Evolutionary conservation across 2,329 filamentous ascomycete species (phyloP).

Genomic region (Trichoderma oligosporum): DNA sequence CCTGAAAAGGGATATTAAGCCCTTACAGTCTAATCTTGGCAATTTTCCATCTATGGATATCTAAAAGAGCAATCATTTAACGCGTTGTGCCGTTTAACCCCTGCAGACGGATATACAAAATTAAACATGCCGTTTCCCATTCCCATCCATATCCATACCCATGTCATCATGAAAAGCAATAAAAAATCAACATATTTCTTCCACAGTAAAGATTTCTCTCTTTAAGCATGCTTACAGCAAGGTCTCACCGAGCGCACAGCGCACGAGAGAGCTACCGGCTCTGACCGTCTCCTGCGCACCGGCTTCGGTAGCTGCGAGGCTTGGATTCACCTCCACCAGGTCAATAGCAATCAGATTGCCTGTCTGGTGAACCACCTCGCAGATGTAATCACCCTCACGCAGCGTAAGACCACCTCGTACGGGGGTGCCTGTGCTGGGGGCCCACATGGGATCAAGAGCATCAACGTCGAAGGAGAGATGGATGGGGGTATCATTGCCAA

Average conservation of each 20-base stretch:
- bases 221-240: no score
- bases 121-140: constrained; percentile 4
- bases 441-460: constrained; percentile 92
- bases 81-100: background rate
- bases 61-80: background rate
- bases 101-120: constrained; percentile 3
- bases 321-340: constrained; percentile 77
- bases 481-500: constrained; percentile 90
- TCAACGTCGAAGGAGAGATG: constrained; percentile 98
- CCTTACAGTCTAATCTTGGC: background rate
- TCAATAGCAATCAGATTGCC: constrained; percentile 76
- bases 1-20: background rate
- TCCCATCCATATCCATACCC: constrained; percentile 1
- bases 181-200: background rate
- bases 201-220: background rate
- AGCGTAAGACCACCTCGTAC: constrained; percentile 90
- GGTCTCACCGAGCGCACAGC: constrained; percentile 89
- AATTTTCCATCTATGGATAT: constrained; percentile 9
- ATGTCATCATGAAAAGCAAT: constrained; percentile 1
- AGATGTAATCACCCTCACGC: constrained; percentile 95
- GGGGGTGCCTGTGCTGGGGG: constrained; percentile 90
- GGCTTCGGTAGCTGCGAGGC: constrained; percentile 56
- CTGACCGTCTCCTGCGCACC: constrained; percentile 83
- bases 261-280: constrained; percentile 84
- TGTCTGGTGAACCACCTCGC: constrained; percentile 77